phyloP scores from a whole-genome alignment of 139 green algal species.

The Diplosphaera chodatii region DNA sequence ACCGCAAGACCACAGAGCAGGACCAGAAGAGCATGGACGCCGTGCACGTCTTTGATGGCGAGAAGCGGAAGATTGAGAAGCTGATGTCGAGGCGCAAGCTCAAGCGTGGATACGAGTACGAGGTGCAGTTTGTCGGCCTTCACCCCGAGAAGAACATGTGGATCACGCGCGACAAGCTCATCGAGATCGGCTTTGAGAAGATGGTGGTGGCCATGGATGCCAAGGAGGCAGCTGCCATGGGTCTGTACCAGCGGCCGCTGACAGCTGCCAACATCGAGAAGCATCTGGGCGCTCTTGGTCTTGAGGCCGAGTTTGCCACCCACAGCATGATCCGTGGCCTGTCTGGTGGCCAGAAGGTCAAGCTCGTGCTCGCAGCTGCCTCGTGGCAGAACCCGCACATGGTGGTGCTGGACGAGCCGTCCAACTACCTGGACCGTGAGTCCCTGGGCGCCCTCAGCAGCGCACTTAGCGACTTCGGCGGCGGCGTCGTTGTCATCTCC shows the following conservation, averaged over 20 bases:
- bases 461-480: constrained; percentile 74
- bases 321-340: constrained; percentile 83
- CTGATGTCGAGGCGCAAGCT: constrained; percentile 69
- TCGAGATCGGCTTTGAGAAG: constrained; percentile 85
- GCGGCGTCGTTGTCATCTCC: constrained; percentile 80
- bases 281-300: constrained; percentile 82
- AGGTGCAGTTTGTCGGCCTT: constrained; percentile 52
- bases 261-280: constrained; percentile 80
- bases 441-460: constrained; percentile 72
- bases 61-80: constrained; percentile 77
- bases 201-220: constrained; percentile 82
- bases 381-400: constrained; percentile 82
- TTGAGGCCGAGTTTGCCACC: constrained; percentile 84
- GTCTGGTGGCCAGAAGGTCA: constrained; percentile 86
- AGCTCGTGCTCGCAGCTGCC: constrained; percentile 77
- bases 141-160: constrained; percentile 55
- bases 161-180: constrained; percentile 64
- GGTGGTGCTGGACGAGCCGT: constrained; percentile 84
- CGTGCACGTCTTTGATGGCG: constrained; percentile 61
- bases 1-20: constrained; percentile 31
- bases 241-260: constrained; percentile 77
- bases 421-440: constrained; percentile 88
- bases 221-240: constrained; percentile 77
- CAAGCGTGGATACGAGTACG: constrained; percentile 68
- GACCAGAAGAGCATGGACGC: background rate